Evolutionary conservation across 2,329 filamentous ascomycete species (phyloP).

Genomic region (Sarocladium kiliense): DNA sequence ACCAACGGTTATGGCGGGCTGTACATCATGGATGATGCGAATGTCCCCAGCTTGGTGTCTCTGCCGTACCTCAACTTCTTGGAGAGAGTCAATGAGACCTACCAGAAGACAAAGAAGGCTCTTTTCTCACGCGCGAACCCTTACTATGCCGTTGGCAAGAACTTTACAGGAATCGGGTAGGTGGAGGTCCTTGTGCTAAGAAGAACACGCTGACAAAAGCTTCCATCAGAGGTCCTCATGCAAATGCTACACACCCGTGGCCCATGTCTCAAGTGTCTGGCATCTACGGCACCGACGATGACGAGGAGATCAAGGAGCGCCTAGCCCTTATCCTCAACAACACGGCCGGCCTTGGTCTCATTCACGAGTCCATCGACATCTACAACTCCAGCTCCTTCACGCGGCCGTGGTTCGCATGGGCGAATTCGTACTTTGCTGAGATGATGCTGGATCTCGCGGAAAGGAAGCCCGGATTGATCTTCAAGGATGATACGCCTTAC

Average conservation of each 20-base stretch:
- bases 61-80: conserved; percentile 61
- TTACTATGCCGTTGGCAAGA: conserved; percentile 49
- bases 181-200: neutral
- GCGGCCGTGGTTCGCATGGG: conserved; percentile 42
- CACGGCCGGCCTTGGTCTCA: conserved; percentile 36
- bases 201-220: neutral
- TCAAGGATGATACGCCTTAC: conserved; percentile 15
- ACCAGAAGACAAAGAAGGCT: conserved; percentile 75
- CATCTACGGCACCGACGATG: conserved; percentile 39
- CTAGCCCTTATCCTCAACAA: conserved; percentile 34
- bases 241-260: conserved; percentile 56
- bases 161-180: conserved; percentile 22
- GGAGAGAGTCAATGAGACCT: conserved; percentile 54
- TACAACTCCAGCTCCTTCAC: conserved; percentile 35
- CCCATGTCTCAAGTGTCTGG: conserved; percentile 52
- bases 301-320: conserved; percentile 29
- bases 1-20: conserved; percentile 67
- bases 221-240: conserved; percentile 48
- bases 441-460: conserved; percentile 66
- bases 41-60: conserved; percentile 62
- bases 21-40: conserved; percentile 68
- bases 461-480: conserved; percentile 72
- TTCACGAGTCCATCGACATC: conserved; percentile 43
- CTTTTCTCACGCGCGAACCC: conserved; percentile 72
- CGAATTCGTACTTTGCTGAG: conserved; percentile 37